Evolutionary conservation across 2,329 filamentous ascomycete genomes (phyloP).

Genomic region (Byssoonygena ceratinophila): DNA sequence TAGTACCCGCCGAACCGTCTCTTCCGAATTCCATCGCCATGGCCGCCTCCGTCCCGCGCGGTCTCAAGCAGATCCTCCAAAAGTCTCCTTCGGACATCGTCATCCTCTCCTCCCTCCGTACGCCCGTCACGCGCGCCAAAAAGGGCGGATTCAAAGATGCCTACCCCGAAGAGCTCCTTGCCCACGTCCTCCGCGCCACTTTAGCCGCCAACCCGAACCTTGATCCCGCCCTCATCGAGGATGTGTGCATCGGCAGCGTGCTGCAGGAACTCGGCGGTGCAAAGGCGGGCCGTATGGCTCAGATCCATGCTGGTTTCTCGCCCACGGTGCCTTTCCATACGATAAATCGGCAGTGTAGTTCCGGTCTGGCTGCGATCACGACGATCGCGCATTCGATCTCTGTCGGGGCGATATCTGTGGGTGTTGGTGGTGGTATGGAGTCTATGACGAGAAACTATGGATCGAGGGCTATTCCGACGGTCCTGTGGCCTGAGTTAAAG

Average conservation of each 20-base stretch:
- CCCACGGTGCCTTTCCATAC: conserved; percentile 68
- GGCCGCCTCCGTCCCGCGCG: conserved; percentile 46
- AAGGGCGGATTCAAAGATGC: conserved; percentile 77
- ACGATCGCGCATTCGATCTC: conserved; percentile 63
- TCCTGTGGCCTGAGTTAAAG: conserved; percentile 64
- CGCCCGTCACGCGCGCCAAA: conserved; percentile 71
- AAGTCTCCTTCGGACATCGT: conserved; percentile 75
- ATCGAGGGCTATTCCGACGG: conserved; percentile 67
- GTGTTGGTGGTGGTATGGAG: conserved; percentile 85
- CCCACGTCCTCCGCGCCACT: conserved; percentile 52
- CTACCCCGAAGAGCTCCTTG: conserved; percentile 80
- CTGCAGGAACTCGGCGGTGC: conserved; percentile 81
- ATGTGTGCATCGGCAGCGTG: conserved; percentile 78
- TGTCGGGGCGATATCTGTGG: conserved; percentile 59
- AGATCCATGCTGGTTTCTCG: conserved; percentile 71
- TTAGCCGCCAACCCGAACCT: conserved; percentile 62
- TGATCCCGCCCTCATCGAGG: conserved; percentile 58
- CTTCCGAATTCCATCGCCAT: conserved; percentile 26
- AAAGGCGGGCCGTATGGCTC: conserved; percentile 84
- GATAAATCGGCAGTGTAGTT: conserved; percentile 77
- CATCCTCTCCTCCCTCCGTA: conserved; percentile 81
- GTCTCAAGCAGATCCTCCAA: conserved; percentile 63
- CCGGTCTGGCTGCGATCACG: conserved; percentile 66
- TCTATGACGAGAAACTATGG: conserved; percentile 93
- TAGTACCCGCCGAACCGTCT: not conserved